phyloP scores from a whole-genome alignment of 2,329 filamentous ascomycete species.

The Penicillium fuscoglaucum region DNA sequence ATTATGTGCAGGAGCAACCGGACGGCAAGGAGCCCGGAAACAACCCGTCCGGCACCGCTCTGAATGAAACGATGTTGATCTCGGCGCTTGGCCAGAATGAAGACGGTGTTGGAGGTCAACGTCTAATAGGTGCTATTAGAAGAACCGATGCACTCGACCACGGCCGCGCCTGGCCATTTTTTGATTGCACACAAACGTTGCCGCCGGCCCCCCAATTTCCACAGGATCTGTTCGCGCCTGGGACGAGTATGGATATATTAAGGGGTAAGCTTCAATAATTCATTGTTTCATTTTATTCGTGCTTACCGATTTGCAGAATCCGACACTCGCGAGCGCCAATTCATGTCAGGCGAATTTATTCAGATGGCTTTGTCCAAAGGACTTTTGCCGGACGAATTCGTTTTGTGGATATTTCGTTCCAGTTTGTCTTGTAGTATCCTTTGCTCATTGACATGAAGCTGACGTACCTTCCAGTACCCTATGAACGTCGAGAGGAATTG shows the following conservation, averaged over 20 bases:
- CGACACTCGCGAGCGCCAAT: constrained; percentile 56
- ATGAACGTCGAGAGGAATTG: constrained; percentile 57
- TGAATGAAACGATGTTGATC: constrained; percentile 45
- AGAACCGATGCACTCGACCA: constrained; percentile 60
- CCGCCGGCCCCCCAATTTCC: constrained; percentile 38
- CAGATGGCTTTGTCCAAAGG: constrained; percentile 45
- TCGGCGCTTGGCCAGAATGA: constrained; percentile 46
- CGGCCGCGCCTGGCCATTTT: constrained; percentile 60
- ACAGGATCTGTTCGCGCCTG: constrained; percentile 29
- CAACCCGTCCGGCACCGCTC: neutral
- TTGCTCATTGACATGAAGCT: constrained; percentile 1
- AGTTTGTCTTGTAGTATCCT: constrained; percentile 25
- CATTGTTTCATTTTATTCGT: neutral
- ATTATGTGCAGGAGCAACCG: constrained; percentile 23
- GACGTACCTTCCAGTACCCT: constrained; percentile 44
- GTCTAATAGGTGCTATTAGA: constrained; percentile 58
- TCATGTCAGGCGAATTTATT: constrained; percentile 60
- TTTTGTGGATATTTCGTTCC: constrained; percentile 60
- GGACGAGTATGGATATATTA: constrained; percentile 34
- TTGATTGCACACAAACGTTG: constrained; percentile 37
- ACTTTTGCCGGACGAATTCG: constrained; percentile 61
- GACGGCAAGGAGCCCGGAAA: neutral
- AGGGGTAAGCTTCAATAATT: constrained; percentile 29
- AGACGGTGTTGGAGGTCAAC: constrained; percentile 46
- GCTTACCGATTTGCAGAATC: constrained; percentile 42